Percentiles rank a stretch among this genome's conserved stretches.
Conservation (phyloP, 23 red algal species). For the Gracilaria caudata region DNA sequence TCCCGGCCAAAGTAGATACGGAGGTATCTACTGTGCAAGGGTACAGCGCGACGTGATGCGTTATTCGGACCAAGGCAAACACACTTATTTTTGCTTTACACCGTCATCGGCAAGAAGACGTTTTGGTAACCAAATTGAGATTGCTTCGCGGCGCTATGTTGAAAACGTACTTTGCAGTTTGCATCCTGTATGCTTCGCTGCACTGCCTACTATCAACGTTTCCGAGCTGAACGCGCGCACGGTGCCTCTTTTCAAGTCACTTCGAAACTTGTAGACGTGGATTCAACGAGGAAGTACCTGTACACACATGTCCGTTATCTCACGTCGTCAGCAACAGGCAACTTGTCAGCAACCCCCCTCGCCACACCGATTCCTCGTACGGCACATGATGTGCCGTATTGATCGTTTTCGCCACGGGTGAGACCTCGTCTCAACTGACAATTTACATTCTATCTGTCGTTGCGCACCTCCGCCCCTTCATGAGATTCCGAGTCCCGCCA, state of each 20-base stretch:
- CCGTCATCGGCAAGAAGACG: background rate
- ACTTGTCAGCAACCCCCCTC: background rate
- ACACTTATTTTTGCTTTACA: background rate
- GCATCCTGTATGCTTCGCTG: background rate
- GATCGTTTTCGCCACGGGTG: background rate
- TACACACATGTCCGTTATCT: background rate
- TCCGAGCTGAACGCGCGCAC: no score
- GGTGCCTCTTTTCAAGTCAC: no score
- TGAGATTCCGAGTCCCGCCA: conserved; percentile 15
- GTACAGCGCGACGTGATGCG: background rate
- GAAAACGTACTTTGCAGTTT: background rate
- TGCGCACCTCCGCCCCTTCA: background rate
- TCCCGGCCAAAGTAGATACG: no score
- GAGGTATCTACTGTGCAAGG: no score
- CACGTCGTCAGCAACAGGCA: background rate
- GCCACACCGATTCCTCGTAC: background rate
- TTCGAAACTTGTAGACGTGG: background rate
- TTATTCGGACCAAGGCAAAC: background rate
- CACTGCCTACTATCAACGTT: no score
- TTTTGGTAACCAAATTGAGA: background rate
- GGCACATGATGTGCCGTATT: background rate
- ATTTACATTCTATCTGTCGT: background rate
- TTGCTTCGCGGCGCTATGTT: no score
- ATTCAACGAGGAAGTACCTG: background rate
- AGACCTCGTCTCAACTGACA: background rate